phyloP scores from a whole-genome alignment of 345 rosid species.

The Hibiscus syriacus region DNA sequence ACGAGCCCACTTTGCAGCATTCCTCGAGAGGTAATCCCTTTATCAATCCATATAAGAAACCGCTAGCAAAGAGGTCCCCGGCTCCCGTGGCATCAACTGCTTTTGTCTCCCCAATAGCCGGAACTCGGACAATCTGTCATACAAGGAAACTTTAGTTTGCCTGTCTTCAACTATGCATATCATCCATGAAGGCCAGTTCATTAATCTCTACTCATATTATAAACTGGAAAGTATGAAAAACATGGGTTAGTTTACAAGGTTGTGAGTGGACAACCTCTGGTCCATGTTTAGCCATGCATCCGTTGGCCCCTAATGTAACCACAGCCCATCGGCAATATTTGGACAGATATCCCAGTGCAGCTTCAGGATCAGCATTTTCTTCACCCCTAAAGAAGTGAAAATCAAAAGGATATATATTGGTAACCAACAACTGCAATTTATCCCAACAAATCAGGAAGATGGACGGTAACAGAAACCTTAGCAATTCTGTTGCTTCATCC shows the following conservation, averaged over 20 bases:
- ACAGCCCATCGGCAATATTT: too few relatives aligned
- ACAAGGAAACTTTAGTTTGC: background rate
- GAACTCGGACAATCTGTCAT: constrained; percentile 58
- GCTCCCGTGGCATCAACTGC: constrained; percentile 91
- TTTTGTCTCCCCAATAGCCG: constrained; percentile 58
- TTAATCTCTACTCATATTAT: background rate
- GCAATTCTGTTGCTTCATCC: constrained; percentile 84
- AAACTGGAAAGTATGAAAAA: background rate
- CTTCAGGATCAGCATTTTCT: too few relatives aligned
- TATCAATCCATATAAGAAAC: constrained; percentile 78
- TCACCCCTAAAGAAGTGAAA: constrained; percentile 47
- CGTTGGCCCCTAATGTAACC: constrained; percentile 72
- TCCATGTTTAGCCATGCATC: constrained; percentile 88
- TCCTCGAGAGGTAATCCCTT: constrained; percentile 59
- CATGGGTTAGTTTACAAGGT: background rate
- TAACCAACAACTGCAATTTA: background rate
- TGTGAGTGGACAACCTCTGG: constrained; percentile 49
- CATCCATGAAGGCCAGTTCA: background rate
- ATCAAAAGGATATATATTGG: background rate
- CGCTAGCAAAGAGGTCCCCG: constrained; percentile 84
- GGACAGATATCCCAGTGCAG: too few relatives aligned
- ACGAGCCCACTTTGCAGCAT: too few relatives aligned
- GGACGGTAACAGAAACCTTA: constrained; percentile 36
- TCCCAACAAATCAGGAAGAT: background rate
- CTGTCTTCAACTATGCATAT: background rate